A percentile compares a stretch with the other conserved stretches of the same genome.
phyloP scores from a whole-genome alignment of 2,329 filamentous ascomycete genomes.

The Fusarium drepaniforme region DNA sequence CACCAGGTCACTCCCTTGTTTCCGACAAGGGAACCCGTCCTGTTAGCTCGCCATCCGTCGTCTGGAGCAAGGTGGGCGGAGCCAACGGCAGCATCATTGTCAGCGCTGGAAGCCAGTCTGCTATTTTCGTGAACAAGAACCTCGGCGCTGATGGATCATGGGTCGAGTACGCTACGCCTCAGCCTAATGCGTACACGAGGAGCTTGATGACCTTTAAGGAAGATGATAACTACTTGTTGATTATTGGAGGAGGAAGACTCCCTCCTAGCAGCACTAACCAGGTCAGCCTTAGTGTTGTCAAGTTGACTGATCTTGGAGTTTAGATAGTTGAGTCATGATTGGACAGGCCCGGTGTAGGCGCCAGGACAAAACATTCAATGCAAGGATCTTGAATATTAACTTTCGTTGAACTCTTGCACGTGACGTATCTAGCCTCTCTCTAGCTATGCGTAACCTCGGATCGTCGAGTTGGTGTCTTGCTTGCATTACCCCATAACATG shows the following conservation, averaged over 20 bases:
- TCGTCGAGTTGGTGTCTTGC: not conserved
- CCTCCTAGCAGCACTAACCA: conserved; percentile 61
- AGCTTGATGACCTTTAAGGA: conserved; percentile 51
- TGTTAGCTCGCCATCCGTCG: conserved; percentile 57
- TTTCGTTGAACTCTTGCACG: not conserved
- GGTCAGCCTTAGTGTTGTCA: conserved; percentile 53
- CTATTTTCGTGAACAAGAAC: conserved; percentile 57
- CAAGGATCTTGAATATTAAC: not conserved
- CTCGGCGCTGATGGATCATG: conserved; percentile 53
- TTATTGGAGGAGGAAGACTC: conserved; percentile 58
- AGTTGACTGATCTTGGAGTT: conserved; percentile 20
- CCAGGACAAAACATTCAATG: not conserved
- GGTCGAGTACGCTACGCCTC: conserved; percentile 50
- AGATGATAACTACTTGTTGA: conserved; percentile 51
- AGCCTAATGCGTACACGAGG: conserved; percentile 53
- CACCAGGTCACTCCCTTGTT: conserved; percentile 47
- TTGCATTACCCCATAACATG: too few species aligned
- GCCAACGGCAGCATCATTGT: conserved; percentile 59
- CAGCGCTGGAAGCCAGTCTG: conserved; percentile 51
- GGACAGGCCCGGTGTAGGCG: not conserved
- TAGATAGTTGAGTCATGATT: not conserved
- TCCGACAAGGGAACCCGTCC: conserved; percentile 50
- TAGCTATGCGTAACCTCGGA: not conserved
- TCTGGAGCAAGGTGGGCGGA: conserved; percentile 58
- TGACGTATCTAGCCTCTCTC: not conserved